phyloP scores from a whole-genome alignment of 805 yeast species.

The Lipomyces yamanashiensis region DNA sequence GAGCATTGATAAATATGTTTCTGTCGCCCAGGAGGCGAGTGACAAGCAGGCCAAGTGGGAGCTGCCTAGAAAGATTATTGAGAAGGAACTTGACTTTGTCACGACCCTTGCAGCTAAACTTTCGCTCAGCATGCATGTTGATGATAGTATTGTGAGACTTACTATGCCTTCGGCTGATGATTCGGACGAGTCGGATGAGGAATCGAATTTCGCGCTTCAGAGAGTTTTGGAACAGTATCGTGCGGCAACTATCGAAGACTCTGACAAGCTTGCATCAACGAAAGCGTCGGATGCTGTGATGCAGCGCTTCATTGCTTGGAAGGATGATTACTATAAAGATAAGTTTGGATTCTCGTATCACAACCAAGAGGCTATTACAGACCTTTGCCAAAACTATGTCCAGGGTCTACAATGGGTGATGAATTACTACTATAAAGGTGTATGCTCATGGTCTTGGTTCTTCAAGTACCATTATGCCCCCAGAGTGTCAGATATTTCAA shows the following conservation, averaged over 20 bases:
- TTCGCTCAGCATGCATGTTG: conserved; percentile 4
- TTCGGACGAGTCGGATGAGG: conserved; percentile 70
- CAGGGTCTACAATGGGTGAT: conserved; percentile 98
- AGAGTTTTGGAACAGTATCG: conserved; percentile 54
- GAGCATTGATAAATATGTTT: conserved; percentile 24
- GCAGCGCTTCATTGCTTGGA: conserved; percentile 81
- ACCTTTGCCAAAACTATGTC: conserved; percentile 75
- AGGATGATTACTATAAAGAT: conserved; percentile 79
- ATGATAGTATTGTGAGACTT: conserved; percentile 2
- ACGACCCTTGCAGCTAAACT: conserved; percentile 20
- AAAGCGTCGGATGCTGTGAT: conserved; percentile 66
- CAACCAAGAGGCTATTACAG: conserved; percentile 62
- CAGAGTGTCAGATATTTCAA: conserved; percentile 75
- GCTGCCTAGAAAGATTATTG: conserved; percentile 16
- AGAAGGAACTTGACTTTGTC: conserved; percentile 24
- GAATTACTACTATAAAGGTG: conserved; percentile 85
- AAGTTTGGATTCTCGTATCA: conserved; percentile 71
- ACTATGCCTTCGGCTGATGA: conserved; percentile 56
- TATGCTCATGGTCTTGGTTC: conserved; percentile 96
- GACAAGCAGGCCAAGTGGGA: conserved; percentile 13
- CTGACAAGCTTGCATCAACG: conserved; percentile 54
- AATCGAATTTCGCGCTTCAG: conserved; percentile 61
- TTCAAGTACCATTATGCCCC: conserved; percentile 91
- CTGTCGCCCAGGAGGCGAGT: conserved; percentile 1
- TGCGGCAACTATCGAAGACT: conserved; percentile 35